Base-by-base conservation (phyloP, 1,284 basidiomycete genomes). In the Mycosarcoma mackinlayi region DNA sequence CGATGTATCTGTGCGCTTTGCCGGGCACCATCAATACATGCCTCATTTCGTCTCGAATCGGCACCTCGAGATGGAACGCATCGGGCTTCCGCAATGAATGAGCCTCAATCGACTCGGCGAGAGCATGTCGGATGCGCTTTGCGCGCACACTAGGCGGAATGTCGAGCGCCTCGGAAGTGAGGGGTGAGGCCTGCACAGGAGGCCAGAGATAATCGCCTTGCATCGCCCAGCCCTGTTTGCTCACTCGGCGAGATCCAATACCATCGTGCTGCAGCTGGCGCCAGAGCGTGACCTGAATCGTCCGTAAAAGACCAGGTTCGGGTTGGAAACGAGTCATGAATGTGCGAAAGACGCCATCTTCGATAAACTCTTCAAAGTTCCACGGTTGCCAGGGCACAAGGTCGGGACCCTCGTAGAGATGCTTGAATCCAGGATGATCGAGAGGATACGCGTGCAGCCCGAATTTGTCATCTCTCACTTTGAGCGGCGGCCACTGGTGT, bases 181-280 rank as follows among this genome's bases (percentile, higher is more conserved):
- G 9, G 11, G 8, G 0, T 10, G 33, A 11, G 1, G 38, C 13
- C 7, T 40, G 9, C 25, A 53, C 39, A 1, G 59, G 59, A 5
- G 52, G 59, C 52, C 40, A 62, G 16, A 62, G 31, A 11, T 19
- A 55, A 13, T 62, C 46, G n/a, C 59, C 59, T 16, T 19, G 28
- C 21, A 35, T 27, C 28, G 27, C 31, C 6, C 23, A 24, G 2
- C 10, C 13, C n/a, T 0, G 9, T 10, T 28, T n/a, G 27, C 41
- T 42, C 27, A 42, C 41, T 4, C 18, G 27, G 9, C n/a, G n/a
- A 19, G 41, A n/a, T 3, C 4, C 3, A 8, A 42, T 13, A 18
- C 41, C 41, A 10, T 30, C 6, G 11, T n/a, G 14, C 10, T 18
- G n/a, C 41, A 59, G 37, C 13, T 3, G 11, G 1, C 13, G 1